A percentile compares a stretch with the other conserved stretches of the same genome.
These are phyloP conservation scores for Physaria fendleri DNA, from an alignment of 345 rosid species.

Conservation along the genomic window DNA sequence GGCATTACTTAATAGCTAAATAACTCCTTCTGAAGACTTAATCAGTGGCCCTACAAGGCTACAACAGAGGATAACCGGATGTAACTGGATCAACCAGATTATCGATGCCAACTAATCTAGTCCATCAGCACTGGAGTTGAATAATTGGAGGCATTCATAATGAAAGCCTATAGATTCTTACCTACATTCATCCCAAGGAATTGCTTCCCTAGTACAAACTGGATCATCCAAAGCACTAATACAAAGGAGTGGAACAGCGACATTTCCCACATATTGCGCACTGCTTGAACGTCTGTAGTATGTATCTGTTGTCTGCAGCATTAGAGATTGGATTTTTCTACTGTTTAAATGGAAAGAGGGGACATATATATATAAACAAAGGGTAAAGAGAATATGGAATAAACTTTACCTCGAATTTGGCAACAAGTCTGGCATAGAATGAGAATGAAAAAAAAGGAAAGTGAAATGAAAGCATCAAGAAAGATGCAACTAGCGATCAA, in stretches of 20 bases:
- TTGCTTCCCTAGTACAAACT: slow-evolving; percentile 84
- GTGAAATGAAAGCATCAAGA: background rate
- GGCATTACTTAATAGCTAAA: background rate
- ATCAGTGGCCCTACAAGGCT: background rate
- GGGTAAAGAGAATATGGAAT: background rate
- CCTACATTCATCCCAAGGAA: slow-evolving; percentile 99
- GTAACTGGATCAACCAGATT: background rate
- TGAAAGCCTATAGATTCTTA: slow-evolving; percentile 13
- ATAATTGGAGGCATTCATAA: background rate
- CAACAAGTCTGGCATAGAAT: slow-evolving; percentile 70
- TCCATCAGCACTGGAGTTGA: background rate
- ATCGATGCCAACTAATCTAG: background rate
- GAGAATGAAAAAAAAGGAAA: background rate
- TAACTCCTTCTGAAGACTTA: background rate
- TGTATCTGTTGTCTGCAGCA: slow-evolving; percentile 74
- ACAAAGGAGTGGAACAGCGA: slow-evolving; percentile 75
- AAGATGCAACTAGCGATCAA: background rate
- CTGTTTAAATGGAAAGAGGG: background rate
- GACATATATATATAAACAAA: background rate
- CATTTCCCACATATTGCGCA: slow-evolving; percentile 49
- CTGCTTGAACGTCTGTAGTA: slow-evolving; percentile 83
- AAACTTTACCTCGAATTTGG: slow-evolving; percentile 69
- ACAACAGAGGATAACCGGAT: background rate
- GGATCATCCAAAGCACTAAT: slow-evolving; percentile 90
- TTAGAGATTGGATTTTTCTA: slow-evolving; percentile 9